Evolutionary conservation across 2,329 filamentous ascomycete genomes (phyloP).

Genomic region (Cryphonectria naterciae): DNA sequence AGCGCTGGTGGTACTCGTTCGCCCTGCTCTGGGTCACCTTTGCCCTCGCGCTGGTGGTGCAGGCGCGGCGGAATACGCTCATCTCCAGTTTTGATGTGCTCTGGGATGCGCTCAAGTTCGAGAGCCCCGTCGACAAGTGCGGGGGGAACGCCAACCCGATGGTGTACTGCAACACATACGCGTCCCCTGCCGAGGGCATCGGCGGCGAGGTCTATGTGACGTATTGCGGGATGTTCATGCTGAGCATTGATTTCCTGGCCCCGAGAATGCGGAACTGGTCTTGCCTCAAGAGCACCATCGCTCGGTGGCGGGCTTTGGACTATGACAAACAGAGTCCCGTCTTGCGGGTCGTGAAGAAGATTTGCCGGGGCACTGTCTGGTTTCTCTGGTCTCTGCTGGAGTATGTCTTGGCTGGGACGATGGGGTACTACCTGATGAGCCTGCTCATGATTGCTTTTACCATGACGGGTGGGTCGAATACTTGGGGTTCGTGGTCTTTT

Average conservation of each 20-base stretch:
- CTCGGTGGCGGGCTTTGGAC: neutral
- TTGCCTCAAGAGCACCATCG: neutral
- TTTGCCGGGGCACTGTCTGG: neutral
- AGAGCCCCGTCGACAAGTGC: neutral
- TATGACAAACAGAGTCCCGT: neutral
- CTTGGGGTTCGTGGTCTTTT: constrained; percentile 17
- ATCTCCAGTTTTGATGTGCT: constrained; percentile 5
- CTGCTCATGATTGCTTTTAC: constrained; percentile 3
- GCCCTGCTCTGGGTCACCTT: constrained; percentile 17
- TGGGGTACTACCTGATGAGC: neutral
- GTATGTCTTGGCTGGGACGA: neutral
- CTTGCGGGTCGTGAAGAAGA: neutral
- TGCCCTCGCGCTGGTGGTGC: neutral
- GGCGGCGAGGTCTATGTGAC: neutral
- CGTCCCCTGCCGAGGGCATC: neutral
- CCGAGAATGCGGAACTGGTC: neutral
- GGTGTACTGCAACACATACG: constrained; percentile 19
- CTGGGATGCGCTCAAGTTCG: neutral
- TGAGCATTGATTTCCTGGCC: constrained; percentile 10
- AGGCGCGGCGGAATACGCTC: neutral
- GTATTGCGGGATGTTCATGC: neutral
- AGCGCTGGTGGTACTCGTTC: constrained; percentile 14
- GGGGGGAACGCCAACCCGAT: constrained; percentile 14
- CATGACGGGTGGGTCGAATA: constrained; percentile 10
- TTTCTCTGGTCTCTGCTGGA: constrained; percentile 7